Base-by-base conservation (phyloP, 164 flowering plant species). In the Pachysandra terminalis region DNA sequence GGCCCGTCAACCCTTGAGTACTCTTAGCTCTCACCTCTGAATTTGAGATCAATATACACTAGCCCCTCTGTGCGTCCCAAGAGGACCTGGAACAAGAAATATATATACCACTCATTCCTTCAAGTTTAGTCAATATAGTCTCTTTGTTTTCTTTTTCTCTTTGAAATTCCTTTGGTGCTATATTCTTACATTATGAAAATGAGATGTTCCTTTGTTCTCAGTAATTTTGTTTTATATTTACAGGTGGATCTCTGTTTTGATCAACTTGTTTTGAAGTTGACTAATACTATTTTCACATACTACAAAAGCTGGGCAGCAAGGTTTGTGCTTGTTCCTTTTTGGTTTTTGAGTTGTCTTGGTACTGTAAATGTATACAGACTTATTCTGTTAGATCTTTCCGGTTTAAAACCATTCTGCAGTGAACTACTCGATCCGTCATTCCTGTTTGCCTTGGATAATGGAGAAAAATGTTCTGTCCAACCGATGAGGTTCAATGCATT, bases 161-260 rank as follows among this genome's bases (percentile, higher is more conserved):
- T n/a, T n/a, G 16, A 5, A 32, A 32, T 32, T 32, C 51, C 6
- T 13, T 45, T n/a, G 6, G 51, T 45, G 14, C 1, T 1, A 45
- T 45, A 13, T 45, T 45, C 1, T 45, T 45, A 13, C 4, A 45
- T 28, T 16, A 68, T 19, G 55, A 35, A 0, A 19, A 54, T 21
- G 25, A 28, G 26, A 2, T 45, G 27, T 10, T 15, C 45, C 14
- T n/a, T 59, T 45, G 26, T 53, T 49, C 45, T 45, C 45, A 58
- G 3, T 16, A 9, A 52, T 5, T 61, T 66, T 16, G 21, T n/a
- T 32, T 40, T 64, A 10, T 22, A 66, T 60, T 67, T 75, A 6
- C 65, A 96, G 99, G 99, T 88, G 74, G 99, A 96, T 74, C 96
- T 88, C 71, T 89, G 96, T 79, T 96, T 96, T 76, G 99, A 96